These are phyloP conservation scores for Metschnikowia amazonensis DNA, from an alignment of 805 yeast genomes.

Conservation along the genomic window DNA sequence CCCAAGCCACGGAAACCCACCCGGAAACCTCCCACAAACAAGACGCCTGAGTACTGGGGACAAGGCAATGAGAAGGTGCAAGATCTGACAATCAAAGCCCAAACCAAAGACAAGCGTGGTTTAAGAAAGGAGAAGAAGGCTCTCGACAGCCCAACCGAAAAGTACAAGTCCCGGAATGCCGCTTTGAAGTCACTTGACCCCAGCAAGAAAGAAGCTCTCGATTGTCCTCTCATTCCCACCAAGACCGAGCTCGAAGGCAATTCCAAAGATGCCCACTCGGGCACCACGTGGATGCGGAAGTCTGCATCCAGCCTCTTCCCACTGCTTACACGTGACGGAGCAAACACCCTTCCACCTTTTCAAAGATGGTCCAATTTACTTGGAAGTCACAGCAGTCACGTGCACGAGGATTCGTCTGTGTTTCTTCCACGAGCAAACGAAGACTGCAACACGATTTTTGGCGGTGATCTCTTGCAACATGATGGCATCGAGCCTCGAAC, in stretches of 20 bases:
- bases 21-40: background rate
- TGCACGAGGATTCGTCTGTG: background rate
- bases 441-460: background rate
- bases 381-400: background rate
- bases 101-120: too few relatives aligned
- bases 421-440: background rate
- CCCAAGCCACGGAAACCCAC: background rate
- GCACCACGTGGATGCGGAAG: slow-evolving; percentile 4
- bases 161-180: background rate
- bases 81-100: background rate
- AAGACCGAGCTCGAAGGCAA: background rate
- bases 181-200: background rate
- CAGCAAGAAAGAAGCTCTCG: background rate
- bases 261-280: background rate
- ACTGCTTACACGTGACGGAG: slow-evolving; percentile 9
- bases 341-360: slow-evolving; percentile 2
- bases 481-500: slow-evolving; percentile 1
- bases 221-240: background rate
- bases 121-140: background rate
- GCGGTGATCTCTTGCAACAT: background rate
- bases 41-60: background rate
- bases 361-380: slow-evolving; percentile 1
- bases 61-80: background rate
- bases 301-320: slow-evolving; percentile 10
- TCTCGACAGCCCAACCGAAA: background rate